Base-by-base conservation (phyloP, 2,329 filamentous ascomycete species). In the Penicillium frequentans region DNA sequence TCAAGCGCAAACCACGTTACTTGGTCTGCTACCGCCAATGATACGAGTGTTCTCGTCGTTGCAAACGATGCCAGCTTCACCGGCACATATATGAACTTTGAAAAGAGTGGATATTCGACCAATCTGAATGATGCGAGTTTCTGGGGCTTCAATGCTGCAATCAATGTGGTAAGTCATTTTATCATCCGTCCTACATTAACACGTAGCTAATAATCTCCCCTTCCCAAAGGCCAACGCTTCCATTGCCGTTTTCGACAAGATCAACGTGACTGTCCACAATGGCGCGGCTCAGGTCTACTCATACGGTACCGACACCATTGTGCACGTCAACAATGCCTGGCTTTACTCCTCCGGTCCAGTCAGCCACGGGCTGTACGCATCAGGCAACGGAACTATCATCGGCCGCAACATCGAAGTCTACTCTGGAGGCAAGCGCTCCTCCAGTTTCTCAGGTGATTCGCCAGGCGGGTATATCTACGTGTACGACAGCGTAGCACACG, bases 211-310 rank as follows among this genome's bases (percentile, higher is more conserved):
- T 49, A 0, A 26, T 3, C 1, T 23, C 10, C 35, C 24, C 35
- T 21, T 2, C 1, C 26, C 5, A 1, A 24, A 60, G 58, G 65
- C 69, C 35, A 73, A 73, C 49, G 62, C 54, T 8, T 70, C 70
- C 2, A 66, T 59, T 10, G 63, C 62, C 1, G 50, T 55, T 35
- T 62, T 72, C 14, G 53, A 66, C 27, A 43, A 73, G 35, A 33
- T 67, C 29, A 74, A 73, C 54, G 60, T 73, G 21, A 74, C 71
- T 4, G 61, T 65, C 1, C 71, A 74, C 58, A 73, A 73, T 48
- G 71, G 71, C 7, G 71, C 70, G 3, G 71, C 71, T 11, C 70
- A 72, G 16, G 37, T 73, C 37, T 74, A 71, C 37, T 57, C 67
- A 4, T 72, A 70, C 33, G 71, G 71, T 26, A 64, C 61, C 4